Percentiles rank a stretch among this genome's conserved stretches.
These are phyloP conservation scores for Moesziomyces sp. DNA, from an alignment of 1,284 basidiomycete species.

Conservation along the genomic window DNA sequence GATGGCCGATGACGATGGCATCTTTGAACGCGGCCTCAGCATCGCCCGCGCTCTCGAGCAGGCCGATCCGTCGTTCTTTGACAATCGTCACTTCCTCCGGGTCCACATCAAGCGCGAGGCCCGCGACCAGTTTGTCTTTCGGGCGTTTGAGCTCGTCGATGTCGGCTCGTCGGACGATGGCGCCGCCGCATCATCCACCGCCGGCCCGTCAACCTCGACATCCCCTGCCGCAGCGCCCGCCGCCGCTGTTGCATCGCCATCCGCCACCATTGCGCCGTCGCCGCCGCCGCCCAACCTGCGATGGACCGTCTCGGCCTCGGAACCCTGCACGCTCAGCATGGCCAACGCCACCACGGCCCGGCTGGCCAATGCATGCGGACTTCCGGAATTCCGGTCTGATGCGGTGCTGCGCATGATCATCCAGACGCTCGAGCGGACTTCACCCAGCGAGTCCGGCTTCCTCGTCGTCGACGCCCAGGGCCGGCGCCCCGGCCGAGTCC, in stretches of 20 bases:
- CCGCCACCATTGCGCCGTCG: constrained; percentile 8
- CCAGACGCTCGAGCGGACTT: no score
- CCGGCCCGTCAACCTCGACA: no score
- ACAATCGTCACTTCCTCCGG: not conserved
- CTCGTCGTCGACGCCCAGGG: no score
- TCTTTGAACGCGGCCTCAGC: not conserved
- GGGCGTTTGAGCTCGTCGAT: not conserved
- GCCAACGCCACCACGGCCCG: no score
- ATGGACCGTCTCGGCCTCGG: no score
- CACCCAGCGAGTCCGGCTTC: no score
- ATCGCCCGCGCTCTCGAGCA: not conserved
- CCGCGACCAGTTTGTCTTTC: not conserved
- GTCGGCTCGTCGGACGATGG: not conserved
- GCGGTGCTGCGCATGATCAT: no score
- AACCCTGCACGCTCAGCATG: no score
- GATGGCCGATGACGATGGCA: not conserved
- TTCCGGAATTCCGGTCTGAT: no score
- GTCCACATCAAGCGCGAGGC: not conserved
- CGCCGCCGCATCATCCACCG: no score
- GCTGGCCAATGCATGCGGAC: no score
- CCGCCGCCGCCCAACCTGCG: not conserved
- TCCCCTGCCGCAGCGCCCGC: constrained; percentile 12
- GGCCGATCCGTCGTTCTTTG: not conserved
- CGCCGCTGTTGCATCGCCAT: constrained; percentile 18
- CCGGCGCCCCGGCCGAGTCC: no score